phyloP scores from a whole-genome alignment of 192 early-diverging fungal genomes.

The Backusella psychrophila region DNA sequence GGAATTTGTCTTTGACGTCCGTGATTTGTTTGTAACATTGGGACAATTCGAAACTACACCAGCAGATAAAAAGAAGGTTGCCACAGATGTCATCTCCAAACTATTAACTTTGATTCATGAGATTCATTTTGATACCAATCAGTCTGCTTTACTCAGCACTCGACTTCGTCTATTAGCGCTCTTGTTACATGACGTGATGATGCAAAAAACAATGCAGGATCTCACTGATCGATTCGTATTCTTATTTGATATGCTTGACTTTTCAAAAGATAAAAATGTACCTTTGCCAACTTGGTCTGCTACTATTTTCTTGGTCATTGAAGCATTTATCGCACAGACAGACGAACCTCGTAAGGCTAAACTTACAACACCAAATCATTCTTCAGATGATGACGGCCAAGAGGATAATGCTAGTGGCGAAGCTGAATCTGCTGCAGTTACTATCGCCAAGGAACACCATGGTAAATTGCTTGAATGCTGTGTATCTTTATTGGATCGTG shows the following conservation, averaged over 20 bases:
- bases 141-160: neutral
- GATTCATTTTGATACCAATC: neutral
- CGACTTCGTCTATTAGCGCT: conserved; percentile 59
- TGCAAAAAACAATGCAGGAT: conserved; percentile 45
- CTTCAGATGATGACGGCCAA: conserved; percentile 5
- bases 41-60: conserved; percentile 45
- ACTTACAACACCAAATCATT: neutral
- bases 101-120: neutral
- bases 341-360: conserved; percentile 54
- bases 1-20: conserved; percentile 63
- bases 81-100: neutral
- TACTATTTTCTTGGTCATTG: conserved; percentile 60
- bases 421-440: conserved; percentile 27
- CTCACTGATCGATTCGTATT: conserved; percentile 21
- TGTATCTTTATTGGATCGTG: conserved; percentile 36
- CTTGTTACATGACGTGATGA: conserved; percentile 52
- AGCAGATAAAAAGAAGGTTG: neutral
- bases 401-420: conserved; percentile 17
- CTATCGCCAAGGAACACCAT: conserved; percentile 25
- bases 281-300: conserved; percentile 52
- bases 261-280: conserved; percentile 16
- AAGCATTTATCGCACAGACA: conserved; percentile 56
- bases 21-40: conserved; percentile 60
- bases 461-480: conserved; percentile 36
- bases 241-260: conserved; percentile 20